These are phyloP conservation scores for Spathaspora arborariae DNA, from an alignment of 805 yeast genomes.

Conservation along the genomic window DNA sequence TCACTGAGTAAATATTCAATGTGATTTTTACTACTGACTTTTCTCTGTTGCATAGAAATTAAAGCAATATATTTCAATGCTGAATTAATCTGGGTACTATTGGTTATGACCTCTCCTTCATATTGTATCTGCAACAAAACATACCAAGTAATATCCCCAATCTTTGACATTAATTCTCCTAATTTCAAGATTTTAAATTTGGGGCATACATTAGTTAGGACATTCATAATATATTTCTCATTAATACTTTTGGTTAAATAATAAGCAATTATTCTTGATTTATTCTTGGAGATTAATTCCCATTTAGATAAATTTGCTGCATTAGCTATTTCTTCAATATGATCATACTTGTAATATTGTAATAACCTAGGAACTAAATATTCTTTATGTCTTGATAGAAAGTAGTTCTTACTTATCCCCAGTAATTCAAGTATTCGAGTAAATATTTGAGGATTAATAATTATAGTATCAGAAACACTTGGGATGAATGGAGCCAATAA, in stretches of 20 bases:
- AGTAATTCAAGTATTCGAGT: constrained; percentile 60
- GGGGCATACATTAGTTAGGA: constrained; percentile 52
- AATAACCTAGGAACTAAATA: constrained; percentile 76
- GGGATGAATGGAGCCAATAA: constrained; percentile 77
- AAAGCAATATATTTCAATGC: constrained; percentile 43
- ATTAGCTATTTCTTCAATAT: constrained; percentile 59
- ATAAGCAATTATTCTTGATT: constrained; percentile 55
- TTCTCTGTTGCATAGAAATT: constrained; percentile 16
- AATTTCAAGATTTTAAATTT: constrained; percentile 33
- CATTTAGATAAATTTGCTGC: constrained; percentile 43
- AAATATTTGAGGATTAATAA: constrained; percentile 56
- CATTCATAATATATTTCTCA: constrained; percentile 46
- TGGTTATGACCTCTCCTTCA: constrained; percentile 25
- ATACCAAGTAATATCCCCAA: constrained; percentile 38
- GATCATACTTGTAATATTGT: constrained; percentile 59
- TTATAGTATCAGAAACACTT: constrained; percentile 59
- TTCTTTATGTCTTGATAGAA: constrained; percentile 64
- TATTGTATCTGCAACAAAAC: constrained; percentile 31
- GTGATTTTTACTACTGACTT: constrained; percentile 9
- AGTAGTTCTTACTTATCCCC: constrained; percentile 56
- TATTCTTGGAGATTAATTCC: constrained; percentile 45
- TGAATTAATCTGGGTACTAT: constrained; percentile 24
- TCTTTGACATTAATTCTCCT: constrained; percentile 31
- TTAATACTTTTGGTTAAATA: constrained; percentile 50
- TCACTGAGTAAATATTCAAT: constrained; percentile 41